A percentile compares a stretch with the other conserved stretches of the same genome.
These are phyloP conservation scores for Juglanconis oblonga DNA, from an alignment of 2,329 filamentous ascomycete genomes.

Conservation along the genomic window DNA sequence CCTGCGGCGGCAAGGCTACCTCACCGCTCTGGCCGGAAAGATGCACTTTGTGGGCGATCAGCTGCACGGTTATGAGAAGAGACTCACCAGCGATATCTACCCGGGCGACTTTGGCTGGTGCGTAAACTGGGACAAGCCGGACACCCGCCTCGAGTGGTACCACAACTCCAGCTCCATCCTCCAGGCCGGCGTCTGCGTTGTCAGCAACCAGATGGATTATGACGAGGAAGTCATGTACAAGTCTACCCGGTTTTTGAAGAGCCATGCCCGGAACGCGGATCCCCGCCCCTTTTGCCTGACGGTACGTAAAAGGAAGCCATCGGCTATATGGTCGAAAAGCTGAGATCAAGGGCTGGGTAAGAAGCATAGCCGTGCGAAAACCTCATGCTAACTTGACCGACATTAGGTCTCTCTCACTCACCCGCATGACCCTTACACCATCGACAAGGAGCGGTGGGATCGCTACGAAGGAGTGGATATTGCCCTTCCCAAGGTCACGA, in stretches of 20 bases:
- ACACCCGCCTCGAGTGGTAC: slow-evolving; percentile 86
- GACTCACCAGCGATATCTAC: slow-evolving; percentile 93
- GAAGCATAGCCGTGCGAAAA: slow-evolving; percentile 5
- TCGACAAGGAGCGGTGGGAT: slow-evolving; percentile 92
- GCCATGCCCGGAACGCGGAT: slow-evolving; percentile 77
- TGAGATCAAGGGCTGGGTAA: neutral
- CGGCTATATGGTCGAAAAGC: neutral
- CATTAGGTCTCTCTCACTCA: slow-evolving; percentile 80
- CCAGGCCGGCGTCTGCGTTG: slow-evolving; percentile 82
- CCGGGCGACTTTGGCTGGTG: slow-evolving; percentile 92
- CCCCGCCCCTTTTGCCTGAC: slow-evolving; percentile 83
- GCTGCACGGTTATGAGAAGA: slow-evolving; percentile 88
- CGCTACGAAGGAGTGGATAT: slow-evolving; percentile 87
- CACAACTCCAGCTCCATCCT: slow-evolving; percentile 93
- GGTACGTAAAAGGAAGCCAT: slow-evolving; percentile 32
- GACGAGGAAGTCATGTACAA: slow-evolving; percentile 96
- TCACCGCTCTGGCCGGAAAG: slow-evolving; percentile 88
- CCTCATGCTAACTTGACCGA: slow-evolving; percentile 9
- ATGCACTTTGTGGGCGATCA: slow-evolving; percentile 98
- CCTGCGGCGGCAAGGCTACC: slow-evolving; percentile 78
- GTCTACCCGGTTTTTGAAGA: slow-evolving; percentile 84
- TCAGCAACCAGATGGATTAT: slow-evolving; percentile 93
- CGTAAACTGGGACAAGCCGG: slow-evolving; percentile 92
- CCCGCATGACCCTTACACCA: slow-evolving; percentile 92
- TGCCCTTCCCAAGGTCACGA: slow-evolving; percentile 71